Evolutionary conservation across 108 stramenopile species (phyloP).

Genomic region (Cyclotella choctawhatcheeana): DNA sequence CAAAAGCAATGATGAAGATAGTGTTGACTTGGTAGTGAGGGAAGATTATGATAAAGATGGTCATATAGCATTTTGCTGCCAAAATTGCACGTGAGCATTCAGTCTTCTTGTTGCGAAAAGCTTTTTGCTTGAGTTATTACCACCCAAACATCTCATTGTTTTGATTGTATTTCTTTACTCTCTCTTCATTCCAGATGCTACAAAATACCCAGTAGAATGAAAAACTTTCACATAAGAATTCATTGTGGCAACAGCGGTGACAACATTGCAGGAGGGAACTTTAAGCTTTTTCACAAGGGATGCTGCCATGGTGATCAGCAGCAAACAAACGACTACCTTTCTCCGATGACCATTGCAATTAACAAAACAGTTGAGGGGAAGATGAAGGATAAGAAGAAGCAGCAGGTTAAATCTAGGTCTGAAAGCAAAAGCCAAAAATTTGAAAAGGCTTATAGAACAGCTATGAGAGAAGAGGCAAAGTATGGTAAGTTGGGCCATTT

Average conservation of each 20-base stretch:
- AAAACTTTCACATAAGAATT: constrained; percentile 2
- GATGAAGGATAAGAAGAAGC: not conserved
- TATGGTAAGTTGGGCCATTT: constrained; percentile 25
- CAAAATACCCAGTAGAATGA: not conserved
- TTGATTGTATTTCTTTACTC: no score
- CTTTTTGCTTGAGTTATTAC: not conserved
- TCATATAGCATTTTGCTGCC: constrained; percentile 17
- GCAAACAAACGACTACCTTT: constrained; percentile 7
- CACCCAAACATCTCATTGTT: no score
- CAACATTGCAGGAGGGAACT: constrained; percentile 10
- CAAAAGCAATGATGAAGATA: constrained; percentile 10
- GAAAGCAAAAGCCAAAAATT: not conserved
- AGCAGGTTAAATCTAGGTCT: no score
- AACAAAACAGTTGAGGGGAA: not conserved
- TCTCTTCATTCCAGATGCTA: no score
- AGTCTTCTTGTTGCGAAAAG: not conserved
- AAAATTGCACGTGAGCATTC: constrained; percentile 23
- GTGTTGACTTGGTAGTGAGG: not conserved
- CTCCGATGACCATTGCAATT: constrained; percentile 22
- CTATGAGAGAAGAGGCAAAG: constrained; percentile 16
- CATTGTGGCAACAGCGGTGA: constrained; percentile 21
- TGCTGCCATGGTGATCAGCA: constrained; percentile 25
- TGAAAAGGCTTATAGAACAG: not conserved
- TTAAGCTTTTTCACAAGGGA: constrained; percentile 22
- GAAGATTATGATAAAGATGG: not conserved